These are phyloP conservation scores for Bacidia rubella DNA, from an alignment of 495 filamentous ascomycete genomes.

Conservation along the genomic window DNA sequence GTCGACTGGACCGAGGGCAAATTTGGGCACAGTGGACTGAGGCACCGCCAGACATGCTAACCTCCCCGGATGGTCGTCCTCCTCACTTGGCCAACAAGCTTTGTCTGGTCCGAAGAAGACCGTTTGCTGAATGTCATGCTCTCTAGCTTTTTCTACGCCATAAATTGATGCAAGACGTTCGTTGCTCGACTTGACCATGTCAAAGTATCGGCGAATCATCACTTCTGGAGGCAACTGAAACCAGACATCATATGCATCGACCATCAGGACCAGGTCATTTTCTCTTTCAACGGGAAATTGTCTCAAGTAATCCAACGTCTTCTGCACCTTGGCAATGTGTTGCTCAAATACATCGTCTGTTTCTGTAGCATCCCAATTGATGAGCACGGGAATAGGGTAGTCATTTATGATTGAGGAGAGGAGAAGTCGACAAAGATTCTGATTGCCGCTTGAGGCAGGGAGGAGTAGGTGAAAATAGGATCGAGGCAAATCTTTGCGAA, in stretches of 20 bases:
- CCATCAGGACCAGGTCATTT: constrained; percentile 14
- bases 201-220: constrained; percentile 16
- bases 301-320: constrained; percentile 7
- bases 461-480: constrained; percentile 9
- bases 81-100: constrained; percentile 17
- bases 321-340: constrained; percentile 8
- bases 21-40: constrained; percentile 11
- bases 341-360: constrained; percentile 3
- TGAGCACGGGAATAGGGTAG: constrained; percentile 14
- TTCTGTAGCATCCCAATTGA: constrained; percentile 11
- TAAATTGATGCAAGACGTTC: constrained; percentile 4
- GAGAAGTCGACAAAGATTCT: constrained; percentile 14
- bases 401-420: constrained; percentile 10
- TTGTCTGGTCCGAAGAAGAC: constrained; percentile 19
- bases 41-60: constrained; percentile 17
- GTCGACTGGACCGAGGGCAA: constrained; percentile 13
- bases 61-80: constrained; percentile 1
- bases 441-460: constrained; percentile 9
- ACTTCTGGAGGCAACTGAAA: constrained; percentile 20
- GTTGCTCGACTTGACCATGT: constrained; percentile 14
- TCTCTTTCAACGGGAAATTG: constrained; percentile 4
- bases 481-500: neutral
- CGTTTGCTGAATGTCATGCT: constrained; percentile 13
- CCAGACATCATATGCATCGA: constrained; percentile 21
- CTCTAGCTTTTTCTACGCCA: constrained; percentile 1